These are phyloP conservation scores for Phyllachora maydis DNA, from an alignment of 2,329 filamentous ascomycete genomes.

Conservation along the genomic window DNA sequence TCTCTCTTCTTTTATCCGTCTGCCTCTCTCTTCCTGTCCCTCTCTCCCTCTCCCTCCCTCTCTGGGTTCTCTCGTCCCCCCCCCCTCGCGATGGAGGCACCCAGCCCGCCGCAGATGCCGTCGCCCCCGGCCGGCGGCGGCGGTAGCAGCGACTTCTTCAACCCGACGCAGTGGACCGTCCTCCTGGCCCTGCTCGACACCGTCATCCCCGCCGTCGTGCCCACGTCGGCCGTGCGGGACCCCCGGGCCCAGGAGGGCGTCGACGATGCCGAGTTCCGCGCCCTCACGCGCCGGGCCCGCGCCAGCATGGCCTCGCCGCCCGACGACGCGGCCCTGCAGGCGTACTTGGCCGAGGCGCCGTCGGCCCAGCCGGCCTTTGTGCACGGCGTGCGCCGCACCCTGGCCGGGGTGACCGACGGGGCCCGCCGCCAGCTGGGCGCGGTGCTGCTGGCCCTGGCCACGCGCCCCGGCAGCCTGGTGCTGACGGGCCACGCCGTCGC, in stretches of 20 bases:
- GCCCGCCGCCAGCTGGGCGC: conserved; percentile 15
- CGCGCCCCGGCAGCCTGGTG: conserved; percentile 38
- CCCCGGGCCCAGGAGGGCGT: conserved; percentile 20
- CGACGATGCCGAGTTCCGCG: conserved; percentile 25
- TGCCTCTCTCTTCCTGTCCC: no score
- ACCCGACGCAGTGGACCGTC: conserved; percentile 28
- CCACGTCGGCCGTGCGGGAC: conserved; percentile 16
- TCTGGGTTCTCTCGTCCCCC: no score
- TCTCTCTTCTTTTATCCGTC: no score
- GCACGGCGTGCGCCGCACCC: conserved; percentile 20
- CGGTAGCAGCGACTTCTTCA: conserved; percentile 17
- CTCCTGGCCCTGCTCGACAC: conserved; percentile 33
- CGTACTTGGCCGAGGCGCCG: conserved; percentile 30
- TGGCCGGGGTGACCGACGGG: conserved; percentile 14
- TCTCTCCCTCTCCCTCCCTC: no score
- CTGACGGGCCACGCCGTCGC: conserved; percentile 48
- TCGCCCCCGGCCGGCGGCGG: no score
- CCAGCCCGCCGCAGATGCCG: conserved; percentile 7
- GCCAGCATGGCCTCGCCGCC: conserved; percentile 15
- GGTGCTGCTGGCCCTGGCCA: conserved; percentile 20
- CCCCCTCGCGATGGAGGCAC: no score
- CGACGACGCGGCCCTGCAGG: conserved; percentile 20
- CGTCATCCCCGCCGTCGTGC: conserved; percentile 36
- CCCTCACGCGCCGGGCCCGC: conserved; percentile 17
- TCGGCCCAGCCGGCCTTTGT: conserved; percentile 30